These are phyloP conservation scores for Neonectria ditissima DNA, from an alignment of 2,329 filamentous ascomycete species.

Conservation along the genomic window DNA sequence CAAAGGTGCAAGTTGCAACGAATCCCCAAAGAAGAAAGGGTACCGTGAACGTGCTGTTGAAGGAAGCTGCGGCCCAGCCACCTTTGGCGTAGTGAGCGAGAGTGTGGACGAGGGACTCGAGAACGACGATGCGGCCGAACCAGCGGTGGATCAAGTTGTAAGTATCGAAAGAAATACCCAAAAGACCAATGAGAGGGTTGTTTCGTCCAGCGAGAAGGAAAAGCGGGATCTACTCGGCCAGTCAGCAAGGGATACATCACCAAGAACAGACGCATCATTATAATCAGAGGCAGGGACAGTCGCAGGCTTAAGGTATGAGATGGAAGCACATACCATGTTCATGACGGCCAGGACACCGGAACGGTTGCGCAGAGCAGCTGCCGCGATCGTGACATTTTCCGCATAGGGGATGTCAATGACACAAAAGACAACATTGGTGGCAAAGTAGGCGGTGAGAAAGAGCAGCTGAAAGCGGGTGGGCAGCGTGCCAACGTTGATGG, in stretches of 20 bases:
- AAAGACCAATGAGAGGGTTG: conserved; percentile 79
- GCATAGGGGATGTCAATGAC: conserved; percentile 73
- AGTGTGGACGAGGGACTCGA: conserved; percentile 76
- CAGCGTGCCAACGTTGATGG: conserved; percentile 68
- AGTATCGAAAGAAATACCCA: conserved; percentile 83
- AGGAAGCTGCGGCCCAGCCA: conserved; percentile 63
- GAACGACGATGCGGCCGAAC: conserved; percentile 80
- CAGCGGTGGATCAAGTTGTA: conserved; percentile 86
- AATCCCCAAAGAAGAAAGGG: conserved; percentile 71
- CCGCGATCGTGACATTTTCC: conserved; percentile 56
- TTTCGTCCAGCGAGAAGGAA: conserved; percentile 81
- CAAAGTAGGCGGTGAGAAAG: conserved; percentile 65
- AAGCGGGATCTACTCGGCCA: conserved; percentile 64
- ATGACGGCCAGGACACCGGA: conserved; percentile 77
- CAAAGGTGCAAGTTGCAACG: conserved; percentile 70
- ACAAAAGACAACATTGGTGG: conserved; percentile 75
- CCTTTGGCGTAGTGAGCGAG: conserved; percentile 66
- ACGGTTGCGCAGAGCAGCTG: conserved; percentile 71
- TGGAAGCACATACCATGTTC: conserved; percentile 72
- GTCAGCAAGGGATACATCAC: conserved; percentile 13
- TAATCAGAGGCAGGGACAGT: background rate
- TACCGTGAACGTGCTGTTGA: conserved; percentile 47
- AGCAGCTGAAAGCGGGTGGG: conserved; percentile 71
- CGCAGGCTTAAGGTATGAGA: background rate
- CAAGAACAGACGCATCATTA: background rate